These are phyloP conservation scores for Magnolia officinalis DNA, from an alignment of 164 flowering plant species.

Conservation along the genomic window DNA sequence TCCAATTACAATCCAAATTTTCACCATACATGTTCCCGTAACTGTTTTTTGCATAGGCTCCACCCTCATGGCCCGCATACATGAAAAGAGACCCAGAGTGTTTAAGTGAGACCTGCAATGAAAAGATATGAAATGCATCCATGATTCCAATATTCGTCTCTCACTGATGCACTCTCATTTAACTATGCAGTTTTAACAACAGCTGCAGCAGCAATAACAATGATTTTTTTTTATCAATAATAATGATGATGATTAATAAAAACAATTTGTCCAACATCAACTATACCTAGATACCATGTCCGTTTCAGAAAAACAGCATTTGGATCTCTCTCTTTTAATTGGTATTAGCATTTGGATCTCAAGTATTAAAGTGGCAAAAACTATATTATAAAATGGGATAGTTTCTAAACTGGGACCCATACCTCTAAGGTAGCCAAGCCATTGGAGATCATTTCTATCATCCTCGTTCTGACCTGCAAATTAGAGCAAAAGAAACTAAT, in stretches of 20 bases:
- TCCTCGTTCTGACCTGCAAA: slow-evolving; percentile 68
- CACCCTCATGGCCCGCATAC: slow-evolving; percentile 96
- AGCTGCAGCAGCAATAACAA: background rate
- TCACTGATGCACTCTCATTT: background rate
- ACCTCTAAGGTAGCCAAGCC: slow-evolving; percentile 94
- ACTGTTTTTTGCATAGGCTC: slow-evolving; percentile 97
- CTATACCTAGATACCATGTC: background rate
- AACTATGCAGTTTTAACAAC: background rate
- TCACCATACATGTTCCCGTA: slow-evolving; percentile 78
- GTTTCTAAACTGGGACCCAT: background rate
- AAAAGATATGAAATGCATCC: background rate
- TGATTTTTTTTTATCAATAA: background rate
- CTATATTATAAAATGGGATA: background rate
- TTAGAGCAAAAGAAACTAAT: background rate
- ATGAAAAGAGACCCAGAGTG: slow-evolving; percentile 97
- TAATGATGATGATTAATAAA: background rate
- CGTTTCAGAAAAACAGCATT: background rate
- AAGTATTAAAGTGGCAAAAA: background rate
- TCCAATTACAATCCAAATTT: background rate
- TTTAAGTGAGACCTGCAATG: slow-evolving; percentile 78
- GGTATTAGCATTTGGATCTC: background rate
- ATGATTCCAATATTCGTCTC: background rate
- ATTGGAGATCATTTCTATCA: slow-evolving; percentile 88
- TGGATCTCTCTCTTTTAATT: background rate
- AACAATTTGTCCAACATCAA: background rate